Conservation (phyloP, 1,284 basidiomycete genomes). For the Ustilago trichophora region DNA sequence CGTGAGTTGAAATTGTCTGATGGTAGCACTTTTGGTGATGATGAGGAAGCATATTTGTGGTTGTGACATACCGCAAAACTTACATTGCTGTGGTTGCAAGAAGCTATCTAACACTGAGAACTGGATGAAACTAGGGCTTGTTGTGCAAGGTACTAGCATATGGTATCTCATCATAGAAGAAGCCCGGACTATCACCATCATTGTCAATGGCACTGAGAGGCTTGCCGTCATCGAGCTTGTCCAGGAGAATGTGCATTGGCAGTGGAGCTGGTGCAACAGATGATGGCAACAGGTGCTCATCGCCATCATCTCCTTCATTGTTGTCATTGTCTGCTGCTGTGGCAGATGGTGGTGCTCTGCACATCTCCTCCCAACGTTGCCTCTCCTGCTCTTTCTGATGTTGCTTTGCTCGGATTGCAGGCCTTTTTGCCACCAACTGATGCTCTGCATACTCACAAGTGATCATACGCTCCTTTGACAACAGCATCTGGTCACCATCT, state of each 20-base stretch:
- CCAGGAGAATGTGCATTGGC: not conserved
- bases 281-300: not conserved
- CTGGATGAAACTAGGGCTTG: no score
- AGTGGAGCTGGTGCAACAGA: not conserved
- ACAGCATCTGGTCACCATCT: not conserved
- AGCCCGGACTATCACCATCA: not conserved
- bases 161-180: constrained; percentile 1
- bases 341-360: not conserved
- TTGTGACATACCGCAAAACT: not conserved
- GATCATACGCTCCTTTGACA: constrained; percentile 7
- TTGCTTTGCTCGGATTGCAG: not conserved
- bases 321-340: not conserved
- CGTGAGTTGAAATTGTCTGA: not conserved
- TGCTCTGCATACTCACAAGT: constrained; percentile 7
- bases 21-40: not conserved
- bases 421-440: constrained; percentile 1
- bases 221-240: constrained; percentile 1
- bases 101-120: constrained; percentile 6
- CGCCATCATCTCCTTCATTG: not conserved
- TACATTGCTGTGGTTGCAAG: not conserved
- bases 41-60: not conserved
- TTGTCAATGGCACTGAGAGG: constrained; percentile 5
- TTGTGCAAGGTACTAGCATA: no score
- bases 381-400: constrained; percentile 1
- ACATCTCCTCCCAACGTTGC: constrained; percentile 7